phyloP scores from a whole-genome alignment of 441 rosid genomes.

The Metrosideros polymorpha region DNA sequence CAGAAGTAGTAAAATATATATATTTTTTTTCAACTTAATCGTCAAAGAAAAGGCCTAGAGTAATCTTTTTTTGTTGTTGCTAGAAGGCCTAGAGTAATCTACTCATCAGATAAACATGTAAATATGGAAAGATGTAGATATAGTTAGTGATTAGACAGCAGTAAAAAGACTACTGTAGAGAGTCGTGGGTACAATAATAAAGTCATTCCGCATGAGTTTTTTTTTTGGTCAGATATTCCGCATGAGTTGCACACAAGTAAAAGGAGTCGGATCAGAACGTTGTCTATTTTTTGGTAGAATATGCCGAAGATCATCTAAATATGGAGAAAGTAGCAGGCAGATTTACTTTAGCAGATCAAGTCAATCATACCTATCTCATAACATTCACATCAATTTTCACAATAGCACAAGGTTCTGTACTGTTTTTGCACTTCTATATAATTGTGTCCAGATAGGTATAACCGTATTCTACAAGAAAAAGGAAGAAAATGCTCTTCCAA shows the following conservation, averaged over 20 bases:
- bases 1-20: too few species aligned
- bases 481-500: neutral
- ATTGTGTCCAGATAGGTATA: neutral
- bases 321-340: neutral
- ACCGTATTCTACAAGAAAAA: neutral
- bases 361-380: neutral
- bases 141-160: neutral
- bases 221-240: too few species aligned
- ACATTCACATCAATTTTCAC: neutral
- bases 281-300: neutral
- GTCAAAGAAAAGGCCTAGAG: too few species aligned
- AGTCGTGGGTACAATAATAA: neutral
- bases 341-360: neutral
- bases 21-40: too few species aligned
- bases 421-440: neutral
- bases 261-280: neutral
- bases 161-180: neutral
- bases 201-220: too few species aligned
- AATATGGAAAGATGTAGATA: neutral
- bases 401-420: neutral
- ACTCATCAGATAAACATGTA: neutral
- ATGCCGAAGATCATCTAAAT: neutral
- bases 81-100: neutral
- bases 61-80: too few species aligned
- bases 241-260: neutral